phyloP scores from a whole-genome alignment of 1,284 basidiomycete species.

The Pseudozyma tsukubaensis region DNA sequence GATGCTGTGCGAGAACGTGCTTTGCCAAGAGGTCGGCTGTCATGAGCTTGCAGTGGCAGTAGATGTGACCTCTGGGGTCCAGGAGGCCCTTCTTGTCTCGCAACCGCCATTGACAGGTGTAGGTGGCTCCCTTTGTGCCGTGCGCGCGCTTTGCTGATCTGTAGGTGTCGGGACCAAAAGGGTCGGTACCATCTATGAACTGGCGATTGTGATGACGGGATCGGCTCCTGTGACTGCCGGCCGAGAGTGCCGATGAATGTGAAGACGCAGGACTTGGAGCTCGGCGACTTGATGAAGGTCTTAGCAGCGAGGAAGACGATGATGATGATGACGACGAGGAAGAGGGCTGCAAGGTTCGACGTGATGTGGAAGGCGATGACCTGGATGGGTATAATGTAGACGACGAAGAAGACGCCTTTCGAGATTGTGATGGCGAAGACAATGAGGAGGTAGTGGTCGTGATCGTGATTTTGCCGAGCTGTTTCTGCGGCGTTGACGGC shows the following conservation, averaged over 20 bases:
- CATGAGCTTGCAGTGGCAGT: conserved; percentile 21
- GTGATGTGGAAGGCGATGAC: background rate
- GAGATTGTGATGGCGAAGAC: background rate
- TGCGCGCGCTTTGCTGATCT: conserved; percentile 11
- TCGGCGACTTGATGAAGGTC: background rate
- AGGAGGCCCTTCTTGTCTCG: conserved; percentile 30
- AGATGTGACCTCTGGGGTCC: conserved; percentile 16
- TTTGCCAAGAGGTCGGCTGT: conserved; percentile 31
- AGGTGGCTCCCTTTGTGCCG: conserved; percentile 5
- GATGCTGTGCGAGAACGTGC: conserved; percentile 24
- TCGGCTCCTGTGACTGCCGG: conserved; percentile 10
- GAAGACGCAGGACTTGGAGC: conserved; percentile 13
- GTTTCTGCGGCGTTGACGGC: conserved; percentile 2
- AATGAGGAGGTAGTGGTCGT: background rate
- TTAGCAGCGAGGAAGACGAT: background rate
- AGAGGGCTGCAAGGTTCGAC: background rate
- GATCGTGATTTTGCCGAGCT: background rate
- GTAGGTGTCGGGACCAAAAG: conserved; percentile 26
- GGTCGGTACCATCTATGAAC: conserved; percentile 15
- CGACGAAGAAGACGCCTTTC: background rate
- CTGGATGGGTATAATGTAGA: background rate
- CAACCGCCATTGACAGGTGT: conserved; percentile 26
- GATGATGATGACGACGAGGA: conserved; percentile 6
- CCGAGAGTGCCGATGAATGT: conserved; percentile 1
- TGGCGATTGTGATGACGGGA: conserved; percentile 3